Evolutionary conservation across 768 basidiomycete genomes (phyloP).

Genomic region (Leccinum disarticulatum): DNA sequence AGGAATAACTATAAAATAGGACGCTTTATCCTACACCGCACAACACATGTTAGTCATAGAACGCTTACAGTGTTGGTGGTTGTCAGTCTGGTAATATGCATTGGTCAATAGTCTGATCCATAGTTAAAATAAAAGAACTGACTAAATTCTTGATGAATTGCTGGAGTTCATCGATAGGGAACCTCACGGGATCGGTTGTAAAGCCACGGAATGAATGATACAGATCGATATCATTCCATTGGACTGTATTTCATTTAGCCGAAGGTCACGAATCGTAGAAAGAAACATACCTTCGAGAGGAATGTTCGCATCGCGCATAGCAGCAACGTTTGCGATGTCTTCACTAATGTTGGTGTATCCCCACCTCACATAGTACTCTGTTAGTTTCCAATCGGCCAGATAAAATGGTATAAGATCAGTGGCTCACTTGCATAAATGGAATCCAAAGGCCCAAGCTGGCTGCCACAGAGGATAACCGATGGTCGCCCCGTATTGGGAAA

Average conservation of each 20-base stretch:
- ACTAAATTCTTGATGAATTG: slow-evolving; percentile 59
- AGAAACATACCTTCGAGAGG: slow-evolving; percentile 65
- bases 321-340: slow-evolving; percentile 51
- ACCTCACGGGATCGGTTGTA: slow-evolving; percentile 64
- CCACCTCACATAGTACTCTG: slow-evolving; percentile 30
- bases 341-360: slow-evolving; percentile 55
- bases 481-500: slow-evolving; percentile 68
- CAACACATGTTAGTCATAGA: neutral
- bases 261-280: neutral
- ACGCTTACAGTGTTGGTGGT: slow-evolving; percentile 32
- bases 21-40: neutral
- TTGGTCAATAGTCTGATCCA: slow-evolving; percentile 5
- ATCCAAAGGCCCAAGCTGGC: slow-evolving; percentile 76
- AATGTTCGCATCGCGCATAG: slow-evolving; percentile 66
- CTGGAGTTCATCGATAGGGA: slow-evolving; percentile 53
- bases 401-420: too few species aligned
- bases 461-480: slow-evolving; percentile 71
- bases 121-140: slow-evolving; percentile 19
- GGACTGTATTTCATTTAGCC: slow-evolving; percentile 40
- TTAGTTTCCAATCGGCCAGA: neutral
- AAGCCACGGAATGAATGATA: slow-evolving; percentile 71
- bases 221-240: slow-evolving; percentile 80
- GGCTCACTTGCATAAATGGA: slow-evolving; percentile 65
- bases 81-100: slow-evolving; percentile 14
- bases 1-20: slow-evolving; percentile 51